Evolutionary conservation across 305 asterid species (phyloP).

Genomic region (Rubia tinctorum): DNA sequence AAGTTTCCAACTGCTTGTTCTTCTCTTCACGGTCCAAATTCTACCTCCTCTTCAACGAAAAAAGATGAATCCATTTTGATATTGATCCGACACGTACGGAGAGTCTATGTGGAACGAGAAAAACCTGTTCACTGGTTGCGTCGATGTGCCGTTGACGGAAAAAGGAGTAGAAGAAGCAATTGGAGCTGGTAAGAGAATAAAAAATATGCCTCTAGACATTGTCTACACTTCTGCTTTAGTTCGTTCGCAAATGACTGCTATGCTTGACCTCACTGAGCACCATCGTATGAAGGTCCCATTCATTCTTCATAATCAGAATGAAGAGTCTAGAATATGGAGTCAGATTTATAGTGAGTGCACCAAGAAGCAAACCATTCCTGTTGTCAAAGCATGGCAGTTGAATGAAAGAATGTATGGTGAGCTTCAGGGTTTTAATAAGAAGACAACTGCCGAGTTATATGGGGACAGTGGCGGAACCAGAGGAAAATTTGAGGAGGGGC

Average conservation of each 20-base stretch:
- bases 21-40: conserved; percentile 22
- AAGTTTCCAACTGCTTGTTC: conserved; percentile 10
- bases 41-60: conserved; percentile 28
- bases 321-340: conserved; percentile 69
- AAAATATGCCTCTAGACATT: conserved; percentile 65
- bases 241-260: conserved; percentile 91
- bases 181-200: conserved; percentile 86
- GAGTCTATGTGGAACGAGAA: conserved; percentile 96
- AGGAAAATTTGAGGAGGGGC: too few relatives aligned
- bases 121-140: conserved; percentile 89
- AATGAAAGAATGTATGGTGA: conserved; percentile 94
- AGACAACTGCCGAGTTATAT: conserved; percentile 70
- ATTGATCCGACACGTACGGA: conserved; percentile 79
- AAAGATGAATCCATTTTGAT: conserved; percentile 73
- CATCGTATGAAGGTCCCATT: too few relatives aligned
- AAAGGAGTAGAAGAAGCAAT: conserved; percentile 83
- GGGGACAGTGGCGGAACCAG: too few relatives aligned
- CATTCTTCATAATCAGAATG: conserved; percentile 59
- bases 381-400: conserved; percentile 85
- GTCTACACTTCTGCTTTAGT: conserved; percentile 74
- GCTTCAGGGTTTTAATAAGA: conserved; percentile 80
- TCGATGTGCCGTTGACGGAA: conserved; percentile 76
- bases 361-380: conserved; percentile 62
- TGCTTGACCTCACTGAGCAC: conserved; percentile 24
- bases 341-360: conserved; percentile 62